These are phyloP conservation scores for Teratosphaeria nubilosa DNA, from an alignment of 2,329 filamentous ascomycete genomes.

Conservation along the genomic window DNA sequence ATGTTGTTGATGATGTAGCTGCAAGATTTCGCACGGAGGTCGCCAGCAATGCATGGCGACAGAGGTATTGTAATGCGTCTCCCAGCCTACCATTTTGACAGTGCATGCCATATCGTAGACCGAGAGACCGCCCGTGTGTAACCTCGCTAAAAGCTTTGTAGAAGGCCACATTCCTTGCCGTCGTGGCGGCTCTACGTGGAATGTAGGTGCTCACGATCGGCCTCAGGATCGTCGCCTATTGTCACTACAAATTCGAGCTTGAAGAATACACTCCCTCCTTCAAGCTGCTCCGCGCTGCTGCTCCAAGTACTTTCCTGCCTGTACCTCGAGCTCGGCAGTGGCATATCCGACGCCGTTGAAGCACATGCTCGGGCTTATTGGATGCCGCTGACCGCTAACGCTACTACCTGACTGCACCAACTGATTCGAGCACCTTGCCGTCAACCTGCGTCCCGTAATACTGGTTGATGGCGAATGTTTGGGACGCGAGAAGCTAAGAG, in stretches of 20 bases:
- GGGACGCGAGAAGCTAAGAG: background rate
- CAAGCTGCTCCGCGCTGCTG: background rate
- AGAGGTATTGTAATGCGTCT: slow-evolving; percentile 15
- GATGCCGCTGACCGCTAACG: background rate
- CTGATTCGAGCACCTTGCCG: background rate
- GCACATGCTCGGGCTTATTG: background rate
- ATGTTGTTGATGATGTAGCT: background rate
- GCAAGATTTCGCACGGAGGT: background rate
- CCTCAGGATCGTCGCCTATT: background rate
- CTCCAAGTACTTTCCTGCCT: background rate
- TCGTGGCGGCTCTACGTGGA: background rate
- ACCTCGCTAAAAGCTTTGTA: slow-evolving; percentile 5
- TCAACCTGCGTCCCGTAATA: slow-evolving; percentile 1
- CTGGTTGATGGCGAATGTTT: slow-evolving; percentile 5
- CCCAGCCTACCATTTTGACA: slow-evolving; percentile 6
- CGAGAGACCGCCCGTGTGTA: slow-evolving; percentile 12
- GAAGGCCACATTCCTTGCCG: slow-evolving; percentile 3
- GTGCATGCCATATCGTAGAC: slow-evolving; percentile 17
- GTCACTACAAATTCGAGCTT: background rate
- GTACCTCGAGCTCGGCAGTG: background rate
- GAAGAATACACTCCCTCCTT: background rate
- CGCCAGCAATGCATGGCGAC: slow-evolving; percentile 8
- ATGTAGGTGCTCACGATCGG: background rate
- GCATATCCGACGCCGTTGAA: background rate
- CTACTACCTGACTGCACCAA: slow-evolving; percentile 2